These are phyloP conservation scores for Russula dissimulans DNA, from an alignment of 768 basidiomycete species.

Conservation along the genomic window DNA sequence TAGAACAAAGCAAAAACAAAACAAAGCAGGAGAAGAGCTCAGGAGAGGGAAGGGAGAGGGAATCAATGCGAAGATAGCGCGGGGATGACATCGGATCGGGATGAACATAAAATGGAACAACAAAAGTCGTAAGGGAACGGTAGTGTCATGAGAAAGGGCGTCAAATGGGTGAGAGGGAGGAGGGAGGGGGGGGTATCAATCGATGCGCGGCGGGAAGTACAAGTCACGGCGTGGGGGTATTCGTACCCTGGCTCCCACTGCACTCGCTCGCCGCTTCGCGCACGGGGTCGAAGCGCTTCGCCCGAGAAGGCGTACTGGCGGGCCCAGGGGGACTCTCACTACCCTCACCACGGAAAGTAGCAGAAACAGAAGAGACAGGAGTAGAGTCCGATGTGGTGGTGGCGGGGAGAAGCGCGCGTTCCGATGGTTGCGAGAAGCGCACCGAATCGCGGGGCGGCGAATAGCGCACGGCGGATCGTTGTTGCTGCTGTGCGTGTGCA, in stretches of 20 bases:
- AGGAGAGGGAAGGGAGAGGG: background rate
- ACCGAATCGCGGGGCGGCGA: background rate
- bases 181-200: conserved; percentile 5
- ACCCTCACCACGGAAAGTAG: background rate
- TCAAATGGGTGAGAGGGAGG: background rate
- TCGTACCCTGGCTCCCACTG: conserved; percentile 9
- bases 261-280: conserved; percentile 18
- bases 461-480: background rate
- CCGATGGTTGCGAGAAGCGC: background rate
- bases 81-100: background rate
- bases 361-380: background rate
- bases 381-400: background rate
- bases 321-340: background rate
- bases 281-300: conserved; percentile 21
- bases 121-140: background rate
- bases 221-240: conserved; percentile 2
- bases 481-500: background rate
- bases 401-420: background rate
- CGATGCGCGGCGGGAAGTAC: background rate
- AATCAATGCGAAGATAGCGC: conserved; percentile 1
- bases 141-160: conserved; percentile 4
- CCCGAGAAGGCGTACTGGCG: background rate
- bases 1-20: background rate
- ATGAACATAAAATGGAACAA: background rate
- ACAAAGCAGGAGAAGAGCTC: background rate